A percentile compares a stretch with the other conserved stretches of the same genome.
These are phyloP conservation scores for Spathaspora girioi DNA, from an alignment of 805 yeast genomes.

Conservation along the genomic window DNA sequence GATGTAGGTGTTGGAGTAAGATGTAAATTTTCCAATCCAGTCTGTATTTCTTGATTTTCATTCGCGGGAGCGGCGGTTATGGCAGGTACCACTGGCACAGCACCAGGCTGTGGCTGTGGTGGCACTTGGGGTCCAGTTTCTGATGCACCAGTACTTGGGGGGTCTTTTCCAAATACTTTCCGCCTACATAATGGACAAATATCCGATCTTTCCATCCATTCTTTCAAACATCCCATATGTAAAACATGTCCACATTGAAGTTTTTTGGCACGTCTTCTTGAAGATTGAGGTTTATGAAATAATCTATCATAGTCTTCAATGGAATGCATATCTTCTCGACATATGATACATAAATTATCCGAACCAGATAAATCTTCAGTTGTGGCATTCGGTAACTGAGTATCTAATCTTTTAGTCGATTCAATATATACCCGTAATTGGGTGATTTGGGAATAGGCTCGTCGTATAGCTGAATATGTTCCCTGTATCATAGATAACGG, in stretches of 20 bases:
- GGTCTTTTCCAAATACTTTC: constrained; percentile 43
- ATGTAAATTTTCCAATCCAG: neutral
- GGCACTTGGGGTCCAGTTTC: neutral
- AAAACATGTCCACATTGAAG: constrained; percentile 82
- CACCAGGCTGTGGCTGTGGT: constrained; percentile 1
- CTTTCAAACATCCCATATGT: constrained; percentile 84
- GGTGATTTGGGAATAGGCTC: constrained; percentile 28
- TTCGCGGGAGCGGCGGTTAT: neutral
- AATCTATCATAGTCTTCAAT: constrained; percentile 29
- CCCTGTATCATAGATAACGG: constrained; percentile 43
- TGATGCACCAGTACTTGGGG: neutral
- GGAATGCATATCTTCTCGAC: constrained; percentile 82
- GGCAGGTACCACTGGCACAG: neutral
- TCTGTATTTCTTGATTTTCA: neutral
- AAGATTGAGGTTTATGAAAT: constrained; percentile 15
- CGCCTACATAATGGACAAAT: constrained; percentile 91
- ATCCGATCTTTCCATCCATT: constrained; percentile 90
- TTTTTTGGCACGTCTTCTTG: constrained; percentile 62
- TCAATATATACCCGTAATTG: constrained; percentile 48
- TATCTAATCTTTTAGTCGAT: constrained; percentile 61
- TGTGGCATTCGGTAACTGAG: constrained; percentile 60
- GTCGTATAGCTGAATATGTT: constrained; percentile 37
- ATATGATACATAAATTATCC: constrained; percentile 75
- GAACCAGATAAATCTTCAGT: constrained; percentile 51
- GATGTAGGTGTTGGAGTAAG: neutral